These are phyloP conservation scores for Neurospora cerealis DNA, from an alignment of 495 filamentous ascomycete genomes.

Conservation along the genomic window DNA sequence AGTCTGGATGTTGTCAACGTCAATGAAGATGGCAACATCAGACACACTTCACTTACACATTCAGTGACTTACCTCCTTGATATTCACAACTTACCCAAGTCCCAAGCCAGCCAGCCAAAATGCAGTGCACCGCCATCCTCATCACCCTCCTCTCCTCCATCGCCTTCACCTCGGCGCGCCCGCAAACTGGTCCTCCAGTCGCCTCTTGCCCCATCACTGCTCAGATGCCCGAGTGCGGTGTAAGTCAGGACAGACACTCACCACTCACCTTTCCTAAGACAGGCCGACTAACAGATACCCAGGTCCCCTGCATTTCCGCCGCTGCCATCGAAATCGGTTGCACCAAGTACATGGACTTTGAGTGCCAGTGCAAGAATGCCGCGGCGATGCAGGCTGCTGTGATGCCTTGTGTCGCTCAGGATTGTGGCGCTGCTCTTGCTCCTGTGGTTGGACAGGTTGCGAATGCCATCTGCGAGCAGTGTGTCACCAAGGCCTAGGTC, in stretches of 20 bases:
- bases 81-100: neutral
- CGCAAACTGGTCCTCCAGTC: neutral
- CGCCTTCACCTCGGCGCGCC: neutral
- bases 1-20: neutral
- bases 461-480: constrained; percentile 7
- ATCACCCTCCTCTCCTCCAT: neutral
- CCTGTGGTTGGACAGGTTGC: constrained; percentile 3
- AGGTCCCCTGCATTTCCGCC: constrained; percentile 2
- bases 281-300: neutral
- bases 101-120: neutral
- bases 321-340: constrained; percentile 5
- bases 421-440: constrained; percentile 2
- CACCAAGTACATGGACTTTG: constrained; percentile 7
- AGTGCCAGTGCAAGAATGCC: constrained; percentile 8
- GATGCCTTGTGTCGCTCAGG: constrained; percentile 4
- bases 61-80: neutral
- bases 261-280: neutral
- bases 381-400: constrained; percentile 6
- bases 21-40: neutral
- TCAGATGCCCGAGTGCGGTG: constrained; percentile 5
- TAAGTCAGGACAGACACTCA: neutral
- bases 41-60: neutral
- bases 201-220: neutral
- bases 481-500: neutral
- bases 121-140: neutral